Evolutionary conservation across 257 asterid species (phyloP).

Genomic region (Solanum paucissectum): DNA sequence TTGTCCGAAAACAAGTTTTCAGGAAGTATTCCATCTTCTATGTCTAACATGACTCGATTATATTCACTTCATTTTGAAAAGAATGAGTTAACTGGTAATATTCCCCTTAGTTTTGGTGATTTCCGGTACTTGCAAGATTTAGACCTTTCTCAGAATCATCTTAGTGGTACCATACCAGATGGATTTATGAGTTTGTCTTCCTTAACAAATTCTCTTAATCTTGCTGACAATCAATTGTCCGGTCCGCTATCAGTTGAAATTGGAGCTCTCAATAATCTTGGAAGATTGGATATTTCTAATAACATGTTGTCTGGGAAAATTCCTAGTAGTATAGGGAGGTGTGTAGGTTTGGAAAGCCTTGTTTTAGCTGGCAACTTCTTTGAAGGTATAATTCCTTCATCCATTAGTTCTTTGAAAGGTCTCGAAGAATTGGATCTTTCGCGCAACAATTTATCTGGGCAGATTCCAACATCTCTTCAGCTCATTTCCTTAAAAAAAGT

Average conservation of each 20-base stretch:
- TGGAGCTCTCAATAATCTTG: not conserved
- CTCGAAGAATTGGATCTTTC: slow-evolving; percentile 14
- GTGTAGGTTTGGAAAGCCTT: slow-evolving; percentile 8
- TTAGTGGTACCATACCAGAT: slow-evolving; percentile 9
- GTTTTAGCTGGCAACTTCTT: slow-evolving; percentile 11
- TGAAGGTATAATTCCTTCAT: slow-evolving; percentile 13
- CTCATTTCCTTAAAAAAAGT: slow-evolving; percentile 1
- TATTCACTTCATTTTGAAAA: not conserved
- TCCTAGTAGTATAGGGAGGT: slow-evolving; percentile 6
- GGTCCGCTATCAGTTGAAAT: slow-evolving; percentile 10
- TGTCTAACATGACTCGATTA: not conserved
- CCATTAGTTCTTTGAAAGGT: slow-evolving; percentile 6
- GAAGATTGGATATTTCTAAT: slow-evolving; percentile 8
- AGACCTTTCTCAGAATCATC: slow-evolving; percentile 13
- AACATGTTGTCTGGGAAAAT: slow-evolving; percentile 17
- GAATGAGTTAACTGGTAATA: slow-evolving; percentile 8
- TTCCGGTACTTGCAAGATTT: slow-evolving; percentile 1
- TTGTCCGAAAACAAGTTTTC: not conserved
- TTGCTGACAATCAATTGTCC: slow-evolving; percentile 4
- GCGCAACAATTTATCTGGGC: slow-evolving; percentile 18
- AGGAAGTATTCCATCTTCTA: not conserved
- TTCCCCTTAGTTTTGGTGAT: slow-evolving; percentile 1
- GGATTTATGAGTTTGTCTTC: not conserved
- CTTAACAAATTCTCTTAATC: not conserved
- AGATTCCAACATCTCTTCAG: slow-evolving; percentile 9